Conservation (phyloP, 176 grass and related monocot species). For the Areca catechu region DNA sequence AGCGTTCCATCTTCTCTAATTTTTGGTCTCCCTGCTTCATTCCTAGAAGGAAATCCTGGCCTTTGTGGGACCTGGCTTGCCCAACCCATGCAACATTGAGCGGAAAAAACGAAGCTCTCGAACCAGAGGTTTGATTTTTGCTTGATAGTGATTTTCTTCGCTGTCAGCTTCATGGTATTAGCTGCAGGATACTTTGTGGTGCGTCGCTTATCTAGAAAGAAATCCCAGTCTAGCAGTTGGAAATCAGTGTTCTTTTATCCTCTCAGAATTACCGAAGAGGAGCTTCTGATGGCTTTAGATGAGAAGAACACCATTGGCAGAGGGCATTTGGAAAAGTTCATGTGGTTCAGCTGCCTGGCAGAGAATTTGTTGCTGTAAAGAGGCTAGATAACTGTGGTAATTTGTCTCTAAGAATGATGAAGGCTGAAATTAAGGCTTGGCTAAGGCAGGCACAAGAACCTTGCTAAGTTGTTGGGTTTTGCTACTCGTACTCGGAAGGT, state of each 20-base stretch:
- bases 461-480: slow-evolving; percentile 55
- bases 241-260: slow-evolving; percentile 62
- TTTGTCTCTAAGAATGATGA: slow-evolving; percentile 35
- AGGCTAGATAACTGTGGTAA: slow-evolving; percentile 31
- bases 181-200: slow-evolving; percentile 28
- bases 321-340: slow-evolving; percentile 47
- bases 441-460: slow-evolving; percentile 57
- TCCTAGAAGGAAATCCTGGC: slow-evolving; percentile 47
- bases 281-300: slow-evolving; percentile 31
- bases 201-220: slow-evolving; percentile 9
- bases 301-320: slow-evolving; percentile 43
- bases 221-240: slow-evolving; percentile 2
- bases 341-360: slow-evolving; percentile 28
- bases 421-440: slow-evolving; percentile 57
- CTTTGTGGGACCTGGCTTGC: slow-evolving; percentile 59
- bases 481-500: slow-evolving; percentile 28
- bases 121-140: slow-evolving; percentile 17
- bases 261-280: slow-evolving; percentile 42
- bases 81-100: slow-evolving; percentile 17
- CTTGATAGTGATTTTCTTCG: slow-evolving; percentile 26
- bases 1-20: slow-evolving; percentile 42
- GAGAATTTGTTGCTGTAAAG: slow-evolving; percentile 44
- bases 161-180: slow-evolving; percentile 24
- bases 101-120: slow-evolving; percentile 8
- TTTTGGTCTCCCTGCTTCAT: slow-evolving; percentile 53